Evolutionary conservation across 2,329 filamentous ascomycete species (phyloP), one percentile per base, ranked within the genome.

Genomic region (Colletotrichum incanum): DNA sequence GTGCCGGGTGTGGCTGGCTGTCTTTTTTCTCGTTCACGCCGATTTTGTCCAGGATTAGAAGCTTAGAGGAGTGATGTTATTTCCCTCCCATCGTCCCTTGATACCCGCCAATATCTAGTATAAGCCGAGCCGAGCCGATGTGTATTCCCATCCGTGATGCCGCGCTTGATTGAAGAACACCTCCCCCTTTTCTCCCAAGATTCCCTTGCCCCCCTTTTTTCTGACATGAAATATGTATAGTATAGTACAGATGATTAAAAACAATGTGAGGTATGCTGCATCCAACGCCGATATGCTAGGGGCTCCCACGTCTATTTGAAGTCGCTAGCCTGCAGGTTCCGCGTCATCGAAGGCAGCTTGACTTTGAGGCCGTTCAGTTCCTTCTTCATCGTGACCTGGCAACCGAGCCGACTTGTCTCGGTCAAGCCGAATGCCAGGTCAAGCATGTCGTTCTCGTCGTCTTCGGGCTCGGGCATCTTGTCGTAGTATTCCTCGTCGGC

Each of bases 251-350:
- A 39, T 67, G 59, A 72, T 69, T 72, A 65, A 68, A 68, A 47
- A 65, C 62, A 58, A 45, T 18, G 37, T 50, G 26, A n/a, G 31
- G 39, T 59, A 52, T 28, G 45, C n/a, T n/a, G 69, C 70, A 64
- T 55, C 69, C 52, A 60, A 70, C 59, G 65, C 70, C 41, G 26
- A 50, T n/a, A 47, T 67, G 71, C 28, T 54, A 16, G 20, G 43
- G 43, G 5, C 7, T 26, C 18, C 14, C 18, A 16, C 5, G 39
- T 41, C 37, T 82, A 81, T 78, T 87, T 85, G 78, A 99, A 99
- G 84, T 99, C 96, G 82, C 94, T 97, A 18, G 94, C 94, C 84
- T 99, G 96, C 83, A 99, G 79, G 80, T 99, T 99, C 81, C 96
- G 89, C 75, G 96, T 98, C 95, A 98, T 98, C 47, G 91, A 91